Base-by-base conservation (phyloP, 139 green algal species). In the Chlorella sp. region DNA sequence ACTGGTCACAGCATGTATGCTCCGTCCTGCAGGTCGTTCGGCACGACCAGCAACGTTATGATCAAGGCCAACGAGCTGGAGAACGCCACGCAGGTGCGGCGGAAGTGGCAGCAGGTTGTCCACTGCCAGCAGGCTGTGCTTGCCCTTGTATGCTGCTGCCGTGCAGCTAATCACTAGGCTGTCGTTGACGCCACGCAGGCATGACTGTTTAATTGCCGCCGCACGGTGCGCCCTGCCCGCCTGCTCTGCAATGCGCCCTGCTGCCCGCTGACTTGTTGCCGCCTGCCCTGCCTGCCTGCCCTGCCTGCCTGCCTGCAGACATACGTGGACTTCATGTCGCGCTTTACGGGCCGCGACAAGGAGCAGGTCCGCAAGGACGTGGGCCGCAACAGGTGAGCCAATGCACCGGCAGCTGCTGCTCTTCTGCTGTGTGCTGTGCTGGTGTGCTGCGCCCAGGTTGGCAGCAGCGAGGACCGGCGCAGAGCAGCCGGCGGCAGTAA, bases 31-130 rank as follows among this genome's bases (percentile, higher is more conserved):
- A 81, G 74, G 56, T 76, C 89, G 40, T 92, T 92, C 86, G 89
- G 93, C 72, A 89, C 76, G 60, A 86, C 90, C 30, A 87, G 70
- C 48, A 93, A 96, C 87, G 92, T 96, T 76, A 96, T 94, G 91
- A 96, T 98, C 89, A 94, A 94, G 87, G 95, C 94, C 16, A 95
- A 97, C 75, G 94, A 97, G 84, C 87, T 97, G 80, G 92, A 98
- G 82, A 89, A 90, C 73, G 92, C 90, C 80, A 97, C 94, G 19
- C 81, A 93, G 79, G 79, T 77, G 62, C 36, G 54, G 6, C 22
- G 54, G 1, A 9, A 36, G 51, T 7, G 44, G 30, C 4, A 19
- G 16, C 44, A 8, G 41, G 73, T 16, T 64, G 38, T 0, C 73
- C n/a, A n/a, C n/a, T n/a, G n/a, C n/a, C n/a, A n/a, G n/a, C n/a